Percentiles rank a stretch among this genome's conserved stretches.
Evolutionary conservation across 225 moss, liverwort and hornwort genomes (phyloP).

Genomic region (Takakia lepidozioides): DNA sequence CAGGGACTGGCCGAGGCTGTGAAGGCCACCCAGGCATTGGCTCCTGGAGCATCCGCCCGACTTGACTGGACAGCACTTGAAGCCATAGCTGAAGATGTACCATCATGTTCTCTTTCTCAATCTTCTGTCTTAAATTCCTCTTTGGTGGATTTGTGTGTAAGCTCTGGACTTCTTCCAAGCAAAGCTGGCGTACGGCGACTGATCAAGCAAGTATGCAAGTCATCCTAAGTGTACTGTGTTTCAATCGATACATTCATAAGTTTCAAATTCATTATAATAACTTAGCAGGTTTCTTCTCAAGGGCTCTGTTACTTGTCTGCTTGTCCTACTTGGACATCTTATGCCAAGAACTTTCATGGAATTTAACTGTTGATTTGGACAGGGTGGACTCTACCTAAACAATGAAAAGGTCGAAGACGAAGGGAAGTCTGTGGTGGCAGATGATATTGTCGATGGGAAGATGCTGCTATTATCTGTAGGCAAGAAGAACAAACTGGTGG

Average conservation of each 20-base stretch:
- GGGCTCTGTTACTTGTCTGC: too few species aligned
- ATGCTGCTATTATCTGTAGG: slow-evolving; percentile 87
- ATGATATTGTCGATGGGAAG: slow-evolving; percentile 62
- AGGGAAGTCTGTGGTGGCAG: slow-evolving; percentile 42
- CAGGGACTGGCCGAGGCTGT: slow-evolving; percentile 60
- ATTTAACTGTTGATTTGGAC: slow-evolving; percentile 1
- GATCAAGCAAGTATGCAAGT: slow-evolving; percentile 67
- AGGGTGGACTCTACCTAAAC: slow-evolving; percentile 92
- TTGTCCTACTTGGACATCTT: too few species aligned
- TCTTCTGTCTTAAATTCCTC: slow-evolving; percentile 42
- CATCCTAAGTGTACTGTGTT: too few species aligned
- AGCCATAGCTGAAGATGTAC: slow-evolving; percentile 73
- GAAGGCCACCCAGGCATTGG: slow-evolving; percentile 78
- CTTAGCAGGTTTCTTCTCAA: too few species aligned
- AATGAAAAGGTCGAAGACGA: slow-evolving; percentile 87
- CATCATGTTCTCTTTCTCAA: slow-evolving; percentile 56
- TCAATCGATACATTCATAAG: too few species aligned
- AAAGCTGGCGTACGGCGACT: slow-evolving; percentile 75
- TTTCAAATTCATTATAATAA: too few species aligned
- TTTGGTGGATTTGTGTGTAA: slow-evolving; percentile 70
- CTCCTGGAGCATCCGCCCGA: slow-evolving; percentile 58
- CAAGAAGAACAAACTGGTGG: slow-evolving; percentile 88
- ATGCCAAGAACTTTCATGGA: too few species aligned
- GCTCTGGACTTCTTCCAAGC: slow-evolving; percentile 68
- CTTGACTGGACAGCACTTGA: slow-evolving; percentile 66